Conservation (phyloP, 2,329 filamentous ascomycete genomes). For the Tolypocladium nubicola region DNA sequence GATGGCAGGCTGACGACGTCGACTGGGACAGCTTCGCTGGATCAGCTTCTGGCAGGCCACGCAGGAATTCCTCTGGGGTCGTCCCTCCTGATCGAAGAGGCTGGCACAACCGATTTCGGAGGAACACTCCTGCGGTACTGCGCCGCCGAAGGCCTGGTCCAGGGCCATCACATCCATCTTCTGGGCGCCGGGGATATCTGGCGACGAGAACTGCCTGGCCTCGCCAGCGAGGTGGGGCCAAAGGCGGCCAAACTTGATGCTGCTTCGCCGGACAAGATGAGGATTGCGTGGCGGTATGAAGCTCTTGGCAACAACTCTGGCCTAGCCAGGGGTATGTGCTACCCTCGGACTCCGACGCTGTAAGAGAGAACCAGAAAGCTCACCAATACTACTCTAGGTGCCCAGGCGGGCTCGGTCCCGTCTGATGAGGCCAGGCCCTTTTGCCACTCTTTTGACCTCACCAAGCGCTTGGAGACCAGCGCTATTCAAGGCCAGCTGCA, state of each 20-base stretch:
- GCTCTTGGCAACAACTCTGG: constrained; percentile 49
- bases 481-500: constrained; percentile 39
- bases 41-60: constrained; percentile 77
- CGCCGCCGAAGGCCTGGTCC: constrained; percentile 83
- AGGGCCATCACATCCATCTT: constrained; percentile 81
- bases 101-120: constrained; percentile 88
- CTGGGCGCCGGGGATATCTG: constrained; percentile 71
- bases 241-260: constrained; percentile 28
- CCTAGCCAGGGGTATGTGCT: constrained; percentile 3
- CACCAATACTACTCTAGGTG: constrained; percentile 3
- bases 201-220: constrained; percentile 72
- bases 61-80: constrained; percentile 74
- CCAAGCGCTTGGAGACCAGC: constrained; percentile 45
- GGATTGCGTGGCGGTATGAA: constrained; percentile 98
- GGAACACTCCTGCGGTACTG: constrained; percentile 79
- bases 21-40: constrained; percentile 78
- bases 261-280: constrained; percentile 67
- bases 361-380: neutral
- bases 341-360: no score
- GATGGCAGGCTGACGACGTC: constrained; percentile 85
- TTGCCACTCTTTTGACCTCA: constrained; percentile 64
- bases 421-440: constrained; percentile 30
- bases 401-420: constrained; percentile 10
- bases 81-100: constrained; percentile 73
- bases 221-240: constrained; percentile 35